phyloP scores from a whole-genome alignment of 805 yeast genomes.

The Schwanniomyces sp. region DNA sequence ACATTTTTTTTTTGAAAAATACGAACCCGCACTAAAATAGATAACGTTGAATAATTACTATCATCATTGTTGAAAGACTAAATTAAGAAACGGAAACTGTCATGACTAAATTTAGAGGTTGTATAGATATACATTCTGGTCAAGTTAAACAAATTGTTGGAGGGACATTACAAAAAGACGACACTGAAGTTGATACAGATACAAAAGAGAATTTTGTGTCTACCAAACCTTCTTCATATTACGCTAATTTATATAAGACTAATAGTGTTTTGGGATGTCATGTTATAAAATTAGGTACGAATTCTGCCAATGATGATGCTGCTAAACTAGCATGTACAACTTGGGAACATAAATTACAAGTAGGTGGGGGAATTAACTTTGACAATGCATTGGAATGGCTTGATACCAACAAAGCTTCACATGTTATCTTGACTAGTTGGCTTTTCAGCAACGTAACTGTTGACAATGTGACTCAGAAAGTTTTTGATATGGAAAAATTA shows the following conservation, averaged over 20 bases:
- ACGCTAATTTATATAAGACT: conserved; percentile 65
- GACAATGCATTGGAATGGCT: conserved; percentile 80
- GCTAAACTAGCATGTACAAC: conserved; percentile 72
- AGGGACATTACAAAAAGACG: conserved; percentile 70
- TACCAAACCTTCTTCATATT: conserved; percentile 68
- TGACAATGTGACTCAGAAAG: conserved; percentile 46
- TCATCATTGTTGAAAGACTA: not conserved
- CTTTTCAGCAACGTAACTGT: conserved; percentile 56
- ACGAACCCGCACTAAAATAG: not conserved
- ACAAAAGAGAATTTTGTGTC: conserved; percentile 71
- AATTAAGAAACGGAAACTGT: not conserved
- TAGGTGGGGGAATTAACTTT: conserved; percentile 90
- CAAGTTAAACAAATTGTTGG: conserved; percentile 97
- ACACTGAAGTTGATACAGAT: conserved; percentile 28
- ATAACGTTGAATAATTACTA: not conserved
- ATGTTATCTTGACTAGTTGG: conserved; percentile 92
- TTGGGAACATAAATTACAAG: conserved; percentile 76
- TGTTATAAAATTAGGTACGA: conserved; percentile 85
- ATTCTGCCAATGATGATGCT: conserved; percentile 74
- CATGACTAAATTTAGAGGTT: conserved; percentile 90
- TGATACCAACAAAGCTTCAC: conserved; percentile 66
- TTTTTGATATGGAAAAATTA: conserved; percentile 51
- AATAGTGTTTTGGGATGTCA: conserved; percentile 75
- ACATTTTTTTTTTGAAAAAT: not conserved
- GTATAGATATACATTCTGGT: conserved; percentile 94